A percentile compares a stretch with the other conserved stretches of the same genome.
Conservation (phyloP, 345 rosid genomes). For the Boechera retrofracta region DNA sequence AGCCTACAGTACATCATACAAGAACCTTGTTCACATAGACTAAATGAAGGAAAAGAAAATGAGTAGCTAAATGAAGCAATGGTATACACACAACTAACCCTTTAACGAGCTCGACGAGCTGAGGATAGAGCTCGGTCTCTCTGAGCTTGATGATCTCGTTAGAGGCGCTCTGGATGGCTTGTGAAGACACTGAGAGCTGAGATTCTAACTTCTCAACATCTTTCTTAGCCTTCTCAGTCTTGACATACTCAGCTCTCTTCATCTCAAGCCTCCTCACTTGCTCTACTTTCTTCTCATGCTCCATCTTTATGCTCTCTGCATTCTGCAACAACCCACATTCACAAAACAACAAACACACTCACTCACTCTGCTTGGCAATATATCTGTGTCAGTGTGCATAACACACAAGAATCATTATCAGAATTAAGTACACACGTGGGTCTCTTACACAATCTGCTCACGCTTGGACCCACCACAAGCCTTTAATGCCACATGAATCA, state of each 20-base stretch:
- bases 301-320: constrained; percentile 67
- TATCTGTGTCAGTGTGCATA: constrained; percentile 38
- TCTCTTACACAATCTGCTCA: constrained; percentile 42
- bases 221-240: constrained; percentile 80
- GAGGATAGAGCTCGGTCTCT: constrained; percentile 85
- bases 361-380: constrained; percentile 11
- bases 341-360: constrained; percentile 30
- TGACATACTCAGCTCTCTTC: constrained; percentile 82
- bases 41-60: neutral
- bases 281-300: constrained; percentile 82
- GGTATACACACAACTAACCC: constrained; percentile 58
- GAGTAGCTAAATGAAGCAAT: neutral
- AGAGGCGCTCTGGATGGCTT: constrained; percentile 81
- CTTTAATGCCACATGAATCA: constrained; percentile 29
- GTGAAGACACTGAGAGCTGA: constrained; percentile 78
- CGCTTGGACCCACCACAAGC: constrained; percentile 45
- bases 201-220: constrained; percentile 90
- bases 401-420: constrained; percentile 13
- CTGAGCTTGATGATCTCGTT: constrained; percentile 82
- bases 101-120: constrained; percentile 83
- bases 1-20: constrained; percentile 49
- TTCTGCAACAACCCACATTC: constrained; percentile 53
- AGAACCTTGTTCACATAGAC: constrained; percentile 12
- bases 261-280: constrained; percentile 82
- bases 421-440: constrained; percentile 44